Evolutionary conservation across 345 rosid species (phyloP).

Genomic region (Salix viminalis): DNA sequence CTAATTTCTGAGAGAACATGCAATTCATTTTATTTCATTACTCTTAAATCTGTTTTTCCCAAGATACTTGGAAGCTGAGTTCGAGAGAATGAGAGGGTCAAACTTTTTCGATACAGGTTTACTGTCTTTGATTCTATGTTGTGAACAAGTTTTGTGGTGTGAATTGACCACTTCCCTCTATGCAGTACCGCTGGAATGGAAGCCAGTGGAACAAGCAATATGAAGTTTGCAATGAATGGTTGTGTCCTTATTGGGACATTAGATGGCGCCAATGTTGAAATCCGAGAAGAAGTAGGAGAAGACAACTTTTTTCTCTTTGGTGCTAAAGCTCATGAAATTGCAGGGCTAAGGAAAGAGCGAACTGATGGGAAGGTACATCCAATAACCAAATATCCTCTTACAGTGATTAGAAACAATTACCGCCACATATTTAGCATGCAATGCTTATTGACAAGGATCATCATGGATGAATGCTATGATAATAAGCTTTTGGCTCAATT

Average conservation of each 20-base stretch:
- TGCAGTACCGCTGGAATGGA: slow-evolving; percentile 92
- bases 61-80: background rate
- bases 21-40: background rate
- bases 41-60: background rate
- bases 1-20: background rate
- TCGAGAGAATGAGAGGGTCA: background rate
- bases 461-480: background rate
- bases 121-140: background rate
- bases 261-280: slow-evolving; percentile 87
- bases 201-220: slow-evolving; percentile 93
- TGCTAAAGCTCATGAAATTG: slow-evolving; percentile 68
- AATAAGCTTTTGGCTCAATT: background rate
- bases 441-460: background rate
- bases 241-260: slow-evolving; percentile 74
- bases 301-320: slow-evolving; percentile 83
- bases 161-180: background rate
- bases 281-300: slow-evolving; percentile 75
- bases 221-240: slow-evolving; percentile 89
- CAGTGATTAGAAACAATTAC: background rate
- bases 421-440: background rate
- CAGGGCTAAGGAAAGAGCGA: slow-evolving; percentile 65
- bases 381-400: background rate
- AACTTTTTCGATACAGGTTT: background rate
- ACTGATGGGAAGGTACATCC: slow-evolving; percentile 59
- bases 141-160: background rate